phyloP scores from a whole-genome alignment of 1,284 basidiomycete species.

The Apiotrichum laibachii region DNA sequence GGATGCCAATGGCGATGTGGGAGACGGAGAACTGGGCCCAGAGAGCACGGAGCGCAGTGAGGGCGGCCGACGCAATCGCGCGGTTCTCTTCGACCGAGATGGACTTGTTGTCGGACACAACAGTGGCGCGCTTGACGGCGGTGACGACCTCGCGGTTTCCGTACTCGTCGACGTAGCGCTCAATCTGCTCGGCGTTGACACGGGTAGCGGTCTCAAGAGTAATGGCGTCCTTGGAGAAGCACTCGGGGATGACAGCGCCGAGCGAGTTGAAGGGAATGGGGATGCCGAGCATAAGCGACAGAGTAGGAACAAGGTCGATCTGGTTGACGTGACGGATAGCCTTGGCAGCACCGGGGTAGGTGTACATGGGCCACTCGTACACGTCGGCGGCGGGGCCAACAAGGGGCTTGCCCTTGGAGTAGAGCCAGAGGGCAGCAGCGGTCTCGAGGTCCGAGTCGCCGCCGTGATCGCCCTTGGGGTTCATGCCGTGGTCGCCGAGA shows the following conservation, averaged over 20 bases:
- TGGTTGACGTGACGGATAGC: slow-evolving; percentile 76
- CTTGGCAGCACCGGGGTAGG: slow-evolving; percentile 62
- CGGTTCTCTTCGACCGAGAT: slow-evolving; percentile 23
- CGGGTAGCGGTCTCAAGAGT: slow-evolving; percentile 63
- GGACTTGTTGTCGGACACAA: not conserved
- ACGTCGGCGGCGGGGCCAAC: slow-evolving; percentile 45
- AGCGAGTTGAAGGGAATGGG: slow-evolving; percentile 96
- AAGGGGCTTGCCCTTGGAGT: slow-evolving; percentile 59
- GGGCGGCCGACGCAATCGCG: slow-evolving; percentile 62
- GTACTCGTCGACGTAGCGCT: slow-evolving; percentile 73
- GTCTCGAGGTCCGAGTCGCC: slow-evolving; percentile 87
- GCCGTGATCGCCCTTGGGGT: slow-evolving; percentile 89
- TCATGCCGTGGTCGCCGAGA: slow-evolving; percentile 98
- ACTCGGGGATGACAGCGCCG: slow-evolving; percentile 84
- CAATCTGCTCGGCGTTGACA: slow-evolving; percentile 74
- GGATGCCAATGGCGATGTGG: slow-evolving; percentile 66
- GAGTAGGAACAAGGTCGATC: slow-evolving; percentile 87
- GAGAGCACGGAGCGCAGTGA: slow-evolving; percentile 71
- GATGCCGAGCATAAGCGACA: slow-evolving; percentile 86
- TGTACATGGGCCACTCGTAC: slow-evolving; percentile 54
- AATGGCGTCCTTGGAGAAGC: slow-evolving; percentile 58
- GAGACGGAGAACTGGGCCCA: slow-evolving; percentile 92
- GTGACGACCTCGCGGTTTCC: slow-evolving; percentile 68
- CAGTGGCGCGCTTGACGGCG: slow-evolving; percentile 1
- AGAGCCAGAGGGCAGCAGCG: slow-evolving; percentile 84